Evolutionary conservation across 1,284 basidiomycete genomes (phyloP), one percentile per base, ranked within the genome.

Genomic region (Porodaedalea pini): DNA sequence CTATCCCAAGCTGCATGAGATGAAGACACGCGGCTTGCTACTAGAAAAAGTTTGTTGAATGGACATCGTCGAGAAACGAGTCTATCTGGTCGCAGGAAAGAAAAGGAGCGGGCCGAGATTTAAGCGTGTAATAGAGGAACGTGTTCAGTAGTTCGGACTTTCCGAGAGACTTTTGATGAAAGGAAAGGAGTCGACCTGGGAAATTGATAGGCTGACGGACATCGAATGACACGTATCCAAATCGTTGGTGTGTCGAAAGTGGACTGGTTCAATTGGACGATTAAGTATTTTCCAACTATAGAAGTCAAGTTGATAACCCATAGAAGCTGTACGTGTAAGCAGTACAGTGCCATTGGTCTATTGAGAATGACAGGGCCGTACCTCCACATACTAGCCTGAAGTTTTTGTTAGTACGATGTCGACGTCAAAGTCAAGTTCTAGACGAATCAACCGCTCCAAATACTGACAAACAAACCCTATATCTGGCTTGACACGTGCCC

Each of bases 41-140:
- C 32, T 34, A 45, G 25, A 25, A 21, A 45, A n/a, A 8, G 44
- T 7, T 21, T 25, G 6, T 21, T n/a, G 23, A 25, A 45, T 2
- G 7, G 44, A 1, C 25, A 45, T 2, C 44, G 10, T 23, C 1
- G 44, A 29, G 44, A 23, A n/a, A 21, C 2, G 2, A 45, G 44
- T 13, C 44, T n/a, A 29, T 8, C n/a, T 19, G 44, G 7, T 25
- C 25, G n/a, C 17, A 11, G 13, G n/a, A 11, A 45, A n/a, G n/a
- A 45, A 45, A 45, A 45, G 21, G 11, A 45, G 44, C 44, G 44
- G 10, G 10, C 44, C 44, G 44, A 45, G 44, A 17, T 45, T 45
- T 45, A 25, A 15, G 44, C 44, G 44, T 11, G 44, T 23, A 4
- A 11, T 11, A 21, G 8, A 25, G 43, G 43, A 2, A 23, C 2